Conservation (phyloP, 768 basidiomycete genomes). For the Suillus tomentosus region DNA sequence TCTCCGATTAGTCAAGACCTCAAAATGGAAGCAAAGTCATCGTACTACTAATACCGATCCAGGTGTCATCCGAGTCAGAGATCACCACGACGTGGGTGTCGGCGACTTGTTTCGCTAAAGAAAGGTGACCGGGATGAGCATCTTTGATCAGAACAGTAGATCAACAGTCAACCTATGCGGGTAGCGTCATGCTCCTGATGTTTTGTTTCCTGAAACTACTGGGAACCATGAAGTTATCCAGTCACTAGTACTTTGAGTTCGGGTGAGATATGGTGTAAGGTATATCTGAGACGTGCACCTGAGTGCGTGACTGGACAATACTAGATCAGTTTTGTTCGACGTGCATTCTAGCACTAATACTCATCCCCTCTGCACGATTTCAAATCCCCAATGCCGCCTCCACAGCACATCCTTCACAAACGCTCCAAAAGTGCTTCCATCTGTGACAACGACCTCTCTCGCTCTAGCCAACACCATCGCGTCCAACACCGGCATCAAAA, state of each 20-base stretch:
- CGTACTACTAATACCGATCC: too few relatives aligned
- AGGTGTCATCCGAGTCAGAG: too few relatives aligned
- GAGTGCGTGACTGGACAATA: neutral
- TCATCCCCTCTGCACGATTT: slow-evolving; percentile 52
- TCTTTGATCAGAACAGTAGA: too few relatives aligned
- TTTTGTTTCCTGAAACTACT: neutral
- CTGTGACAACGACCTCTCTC: slow-evolving; percentile 62
- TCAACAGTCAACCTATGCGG: too few relatives aligned
- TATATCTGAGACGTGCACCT: neutral
- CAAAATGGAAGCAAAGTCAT: too few relatives aligned
- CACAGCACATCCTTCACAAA: slow-evolving; percentile 72
- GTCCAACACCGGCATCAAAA: slow-evolving; percentile 67
- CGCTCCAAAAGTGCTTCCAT: slow-evolving; percentile 73
- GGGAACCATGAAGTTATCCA: neutral
- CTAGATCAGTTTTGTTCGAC: neutral
- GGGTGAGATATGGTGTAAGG: neutral
- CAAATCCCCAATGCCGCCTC: slow-evolving; percentile 54
- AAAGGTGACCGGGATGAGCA: too few relatives aligned
- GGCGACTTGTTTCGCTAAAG: too few relatives aligned
- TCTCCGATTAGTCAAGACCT: too few relatives aligned
- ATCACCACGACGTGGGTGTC: too few relatives aligned
- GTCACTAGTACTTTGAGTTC: neutral
- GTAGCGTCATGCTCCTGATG: too few relatives aligned
- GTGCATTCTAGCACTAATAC: neutral
- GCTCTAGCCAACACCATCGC: slow-evolving; percentile 68